Evolutionary conservation across 768 basidiomycete species (phyloP).

Genomic region (Boletus rubescentipes): DNA sequence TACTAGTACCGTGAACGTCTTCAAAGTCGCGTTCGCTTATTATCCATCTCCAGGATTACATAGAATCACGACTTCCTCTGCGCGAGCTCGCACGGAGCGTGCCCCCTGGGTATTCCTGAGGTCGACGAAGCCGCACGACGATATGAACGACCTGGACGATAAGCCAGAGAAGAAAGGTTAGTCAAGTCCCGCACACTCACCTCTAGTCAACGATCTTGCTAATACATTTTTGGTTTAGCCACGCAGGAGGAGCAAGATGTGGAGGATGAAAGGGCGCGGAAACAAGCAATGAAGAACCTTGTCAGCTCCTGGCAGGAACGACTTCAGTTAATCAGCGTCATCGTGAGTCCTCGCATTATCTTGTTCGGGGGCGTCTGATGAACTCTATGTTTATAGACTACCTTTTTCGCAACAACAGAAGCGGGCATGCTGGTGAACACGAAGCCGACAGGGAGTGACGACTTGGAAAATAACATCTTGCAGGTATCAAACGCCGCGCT

Average conservation of each 20-base stretch:
- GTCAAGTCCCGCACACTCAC: background rate
- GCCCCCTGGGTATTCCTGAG: slow-evolving; percentile 12
- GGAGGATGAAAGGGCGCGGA: slow-evolving; percentile 43
- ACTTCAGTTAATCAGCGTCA: slow-evolving; percentile 58
- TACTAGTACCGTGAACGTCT: background rate
- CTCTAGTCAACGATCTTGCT: background rate
- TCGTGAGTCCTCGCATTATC: slow-evolving; percentile 38
- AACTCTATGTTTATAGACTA: slow-evolving; percentile 40
- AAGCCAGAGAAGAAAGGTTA: slow-evolving; percentile 19
- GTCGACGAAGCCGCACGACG: slow-evolving; percentile 11
- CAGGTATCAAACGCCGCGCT: slow-evolving; percentile 47
- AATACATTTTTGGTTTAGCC: slow-evolving; percentile 26
- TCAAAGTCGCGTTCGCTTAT: background rate
- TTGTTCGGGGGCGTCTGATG: background rate
- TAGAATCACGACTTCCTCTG: slow-evolving; percentile 11
- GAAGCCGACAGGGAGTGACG: slow-evolving; percentile 26
- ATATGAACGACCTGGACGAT: slow-evolving; percentile 13
- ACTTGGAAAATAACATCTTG: slow-evolving; percentile 12
- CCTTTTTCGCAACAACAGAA: slow-evolving; percentile 61
- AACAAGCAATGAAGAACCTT: slow-evolving; percentile 47
- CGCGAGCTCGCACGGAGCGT: slow-evolving; percentile 20
- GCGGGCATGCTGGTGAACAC: slow-evolving; percentile 50
- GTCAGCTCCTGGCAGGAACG: slow-evolving; percentile 63
- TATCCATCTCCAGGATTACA: slow-evolving; percentile 1
- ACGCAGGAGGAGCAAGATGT: slow-evolving; percentile 52